Percentiles rank a stretch among this genome's conserved stretches.
Evolutionary conservation across 2,329 filamentous ascomycete species (phyloP).

Genomic region (Clarireedia homoeocarpa): DNA sequence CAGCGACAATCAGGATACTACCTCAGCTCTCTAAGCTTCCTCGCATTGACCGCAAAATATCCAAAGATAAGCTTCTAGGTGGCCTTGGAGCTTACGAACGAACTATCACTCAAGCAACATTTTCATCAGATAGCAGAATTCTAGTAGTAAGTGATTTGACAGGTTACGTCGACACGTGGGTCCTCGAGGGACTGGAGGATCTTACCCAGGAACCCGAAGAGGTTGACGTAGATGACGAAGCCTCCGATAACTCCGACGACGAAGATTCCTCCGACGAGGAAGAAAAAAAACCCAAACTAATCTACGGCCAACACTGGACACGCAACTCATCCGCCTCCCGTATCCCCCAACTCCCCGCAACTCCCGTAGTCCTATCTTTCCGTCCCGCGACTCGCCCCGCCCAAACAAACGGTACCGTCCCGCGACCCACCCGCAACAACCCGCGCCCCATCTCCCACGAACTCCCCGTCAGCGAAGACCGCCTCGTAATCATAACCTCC

Average conservation of each 20-base stretch:
- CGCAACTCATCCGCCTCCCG: constrained; percentile 62
- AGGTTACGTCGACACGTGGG: constrained; percentile 83
- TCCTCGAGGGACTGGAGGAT: constrained; percentile 54
- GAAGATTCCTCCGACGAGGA: constrained; percentile 37
- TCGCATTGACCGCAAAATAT: constrained; percentile 46
- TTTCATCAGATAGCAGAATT: constrained; percentile 73
- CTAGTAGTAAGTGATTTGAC: constrained; percentile 74
- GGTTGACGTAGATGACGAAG: constrained; percentile 30
- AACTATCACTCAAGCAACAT: constrained; percentile 64
- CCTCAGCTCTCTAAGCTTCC: constrained; percentile 39
- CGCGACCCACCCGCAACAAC: constrained; percentile 23
- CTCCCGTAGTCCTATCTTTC: constrained; percentile 64
- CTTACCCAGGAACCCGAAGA: constrained; percentile 31
- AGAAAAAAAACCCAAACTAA: constrained; percentile 37
- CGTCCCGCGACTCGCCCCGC: constrained; percentile 33
- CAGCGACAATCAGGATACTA: constrained; percentile 35
- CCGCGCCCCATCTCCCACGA: constrained; percentile 36
- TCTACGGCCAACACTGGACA: constrained; percentile 63
- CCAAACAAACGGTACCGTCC: constrained; percentile 36
- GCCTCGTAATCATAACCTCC: constrained; percentile 53
- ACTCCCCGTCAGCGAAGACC: constrained; percentile 44
- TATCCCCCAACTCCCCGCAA: constrained; percentile 59
- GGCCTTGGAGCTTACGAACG: constrained; percentile 70
- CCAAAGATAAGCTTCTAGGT: constrained; percentile 51
- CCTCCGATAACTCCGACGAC: constrained; percentile 31